Evolutionary conservation across 768 basidiomycete genomes (phyloP), one percentile per base, ranked within the genome.

Genomic region (Psilocybe tampanensis): DNA sequence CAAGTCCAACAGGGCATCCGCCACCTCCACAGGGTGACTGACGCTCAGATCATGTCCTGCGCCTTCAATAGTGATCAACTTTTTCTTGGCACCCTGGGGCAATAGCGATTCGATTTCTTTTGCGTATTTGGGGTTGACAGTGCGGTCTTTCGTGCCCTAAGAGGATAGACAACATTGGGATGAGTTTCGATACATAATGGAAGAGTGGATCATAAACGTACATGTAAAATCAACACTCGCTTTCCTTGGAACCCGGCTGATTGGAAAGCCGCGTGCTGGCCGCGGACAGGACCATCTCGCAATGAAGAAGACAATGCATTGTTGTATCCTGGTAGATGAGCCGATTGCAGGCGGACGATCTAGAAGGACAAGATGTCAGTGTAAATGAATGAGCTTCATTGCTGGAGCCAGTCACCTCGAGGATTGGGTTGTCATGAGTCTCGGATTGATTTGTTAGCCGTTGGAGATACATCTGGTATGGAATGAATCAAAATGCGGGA

Each of bases 301-400:
- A 92, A 74, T 2, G 85, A 89, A 4, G 89, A 90, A 0, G 89
- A 89, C n/a, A 92, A 72, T 0, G 90, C 90, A 19, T 83, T 80
- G 60, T 92, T 90, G 67, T 84, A 92, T 3, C 90, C 83, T 0
- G 86, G 82, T 5, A 92, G 78, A 65, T 90, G 86, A 1, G 90
- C 90, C 0, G 88, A 88, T 71, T 92, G 90, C 12, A 90, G 73
- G n/a, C 89, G 81, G 0, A 91, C 85, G 54, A 92, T 86, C 84
- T 89, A 58, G 24, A 43, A 47, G 54, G 50, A 29, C 21, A 39
- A 4, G 15, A 15, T 42, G 17, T 24, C n/a, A 45, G 19, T 44
- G 22, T 26, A 24, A 6, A 34, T 22, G 15, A 9, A 50, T 23
- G 18, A 12, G 54, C 19, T 41, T 18, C 15, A 18, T 22, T 11